Base-by-base conservation (phyloP, 2,329 filamentous ascomycete species). In the Shiraia sp. region DNA sequence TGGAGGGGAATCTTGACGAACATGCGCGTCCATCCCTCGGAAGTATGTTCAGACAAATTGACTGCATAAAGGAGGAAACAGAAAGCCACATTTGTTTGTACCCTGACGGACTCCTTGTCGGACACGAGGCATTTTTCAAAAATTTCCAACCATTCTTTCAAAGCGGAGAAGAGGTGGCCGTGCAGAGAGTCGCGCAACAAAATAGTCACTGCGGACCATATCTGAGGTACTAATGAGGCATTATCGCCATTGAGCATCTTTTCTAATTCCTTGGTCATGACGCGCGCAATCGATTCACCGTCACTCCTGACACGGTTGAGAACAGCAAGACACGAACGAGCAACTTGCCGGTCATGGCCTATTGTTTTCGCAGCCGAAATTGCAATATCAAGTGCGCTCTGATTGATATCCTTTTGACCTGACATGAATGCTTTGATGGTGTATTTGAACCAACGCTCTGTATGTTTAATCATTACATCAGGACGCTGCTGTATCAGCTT, bases 51-150 rank as follows among this genome's bases (percentile, higher is more conserved):
- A 51, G 86, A 83, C 0, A 85, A 79, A 39, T 85, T 79, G 12
- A 89, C 78, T 6, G 85, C 80, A 62, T 86, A 95, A 14, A 93
- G 80, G 31, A 96, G 82, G 38, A 88, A 85, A 55, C 88, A 89
- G 88, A 92, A 96, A 1, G 90, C 90, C 41, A 85, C 74, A 58
- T 92, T 90, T 15, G 91, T 88, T 58, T 95, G 85, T 6, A 61
- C 31, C 85, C 87, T 31, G 25, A 68, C 62, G 10, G 78, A 72
- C 3, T 78, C 72, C 49, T 96, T 89, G 37, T 80, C 80, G 53
- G 83, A 86, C 62, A 95, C 95, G 69, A 97, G 90, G 59, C 89
- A 93, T 48, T 78, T 79, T 57, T 96, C 87, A 13, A 95, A 85
- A 8, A 96, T 78, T 23, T 79, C 78, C 6, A 96, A 75, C 87